Conservation (phyloP, 805 yeast species). For the Saturnispora zaruensis region DNA sequence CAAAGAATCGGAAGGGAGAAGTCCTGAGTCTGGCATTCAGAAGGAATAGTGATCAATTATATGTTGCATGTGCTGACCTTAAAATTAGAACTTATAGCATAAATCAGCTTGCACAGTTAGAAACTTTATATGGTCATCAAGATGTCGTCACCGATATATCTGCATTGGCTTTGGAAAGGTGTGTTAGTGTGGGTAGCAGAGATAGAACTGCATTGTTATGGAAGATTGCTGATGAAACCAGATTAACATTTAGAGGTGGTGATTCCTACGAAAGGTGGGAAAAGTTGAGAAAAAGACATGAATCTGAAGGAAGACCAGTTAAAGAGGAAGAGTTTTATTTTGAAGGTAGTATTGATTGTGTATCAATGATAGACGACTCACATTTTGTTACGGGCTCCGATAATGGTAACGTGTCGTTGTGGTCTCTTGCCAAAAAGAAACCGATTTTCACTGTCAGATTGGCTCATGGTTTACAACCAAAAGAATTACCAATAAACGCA, state of each 20-base stretch:
- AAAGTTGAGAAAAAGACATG: slow-evolving; percentile 31
- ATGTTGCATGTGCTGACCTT: slow-evolving; percentile 88
- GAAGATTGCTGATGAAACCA: slow-evolving; percentile 93
- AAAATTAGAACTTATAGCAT: slow-evolving; percentile 81
- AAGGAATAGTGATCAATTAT: slow-evolving; percentile 72
- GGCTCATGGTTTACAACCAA: slow-evolving; percentile 65
- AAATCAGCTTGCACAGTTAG: slow-evolving; percentile 81
- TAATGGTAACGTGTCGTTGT: slow-evolving; percentile 80
- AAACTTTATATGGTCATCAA: slow-evolving; percentile 91
- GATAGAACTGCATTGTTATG: slow-evolving; percentile 93
- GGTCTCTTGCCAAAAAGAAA: slow-evolving; percentile 88
- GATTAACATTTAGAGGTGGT: slow-evolving; percentile 90
- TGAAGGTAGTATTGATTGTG: slow-evolving; percentile 89
- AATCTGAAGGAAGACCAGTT: slow-evolving; percentile 21
- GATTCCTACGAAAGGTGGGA: slow-evolving; percentile 39
- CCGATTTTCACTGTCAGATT: slow-evolving; percentile 60
- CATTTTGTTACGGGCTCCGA: slow-evolving; percentile 94
- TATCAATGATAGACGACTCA: slow-evolving; percentile 84
- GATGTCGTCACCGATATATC: slow-evolving; percentile 77
- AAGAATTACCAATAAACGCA: slow-evolving; percentile 38
- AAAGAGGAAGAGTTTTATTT: slow-evolving; percentile 34
- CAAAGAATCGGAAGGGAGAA: slow-evolving; percentile 61
- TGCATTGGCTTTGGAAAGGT: slow-evolving; percentile 77
- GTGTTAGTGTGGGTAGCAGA: slow-evolving; percentile 92
- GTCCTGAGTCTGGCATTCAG: slow-evolving; percentile 72